Conservation (phyloP, 1,139 yeast species). For the Pichia sp. region DNA sequence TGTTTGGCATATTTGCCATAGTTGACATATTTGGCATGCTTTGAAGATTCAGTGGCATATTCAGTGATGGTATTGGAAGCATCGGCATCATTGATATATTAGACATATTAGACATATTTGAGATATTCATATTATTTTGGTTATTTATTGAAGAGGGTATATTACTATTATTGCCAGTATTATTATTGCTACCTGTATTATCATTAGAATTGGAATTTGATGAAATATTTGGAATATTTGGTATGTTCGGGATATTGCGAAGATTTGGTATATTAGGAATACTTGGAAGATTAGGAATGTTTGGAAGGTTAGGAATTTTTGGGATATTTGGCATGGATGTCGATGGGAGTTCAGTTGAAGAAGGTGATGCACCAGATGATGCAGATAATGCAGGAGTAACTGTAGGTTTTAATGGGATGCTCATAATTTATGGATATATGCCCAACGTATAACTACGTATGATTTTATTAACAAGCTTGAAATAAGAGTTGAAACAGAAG, state of each 20-base stretch:
- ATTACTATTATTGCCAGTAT: too few species aligned
- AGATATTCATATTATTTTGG: neutral
- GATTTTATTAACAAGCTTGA: too few species aligned
- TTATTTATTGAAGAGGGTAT: too few species aligned
- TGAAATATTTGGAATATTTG: neutral
- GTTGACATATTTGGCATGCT: neutral
- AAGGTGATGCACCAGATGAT: neutral
- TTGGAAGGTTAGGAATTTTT: neutral
- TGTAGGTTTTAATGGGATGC: slow-evolving; percentile 4
- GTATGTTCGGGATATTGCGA: neutral
- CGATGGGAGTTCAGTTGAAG: neutral
- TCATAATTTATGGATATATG: slow-evolving; percentile 3
- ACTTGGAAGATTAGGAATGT: neutral
- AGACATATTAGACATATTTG: slow-evolving; percentile 5
- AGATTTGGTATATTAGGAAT: neutral
- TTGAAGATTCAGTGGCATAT: neutral
- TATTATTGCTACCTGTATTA: too few species aligned
- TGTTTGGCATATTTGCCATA: neutral
- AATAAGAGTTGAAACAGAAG: too few species aligned
- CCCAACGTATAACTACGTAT: too few species aligned
- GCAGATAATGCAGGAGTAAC: neutral
- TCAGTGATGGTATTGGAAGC: slow-evolving; percentile 2
- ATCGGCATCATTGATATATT: slow-evolving; percentile 5
- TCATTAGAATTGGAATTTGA: too few species aligned
- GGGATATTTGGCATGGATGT: neutral